A percentile compares a stretch with the other conserved stretches of the same genome.
phyloP scores from a whole-genome alignment of 1,139 yeast species.

The Yamadazyma atmosphaerica region DNA sequence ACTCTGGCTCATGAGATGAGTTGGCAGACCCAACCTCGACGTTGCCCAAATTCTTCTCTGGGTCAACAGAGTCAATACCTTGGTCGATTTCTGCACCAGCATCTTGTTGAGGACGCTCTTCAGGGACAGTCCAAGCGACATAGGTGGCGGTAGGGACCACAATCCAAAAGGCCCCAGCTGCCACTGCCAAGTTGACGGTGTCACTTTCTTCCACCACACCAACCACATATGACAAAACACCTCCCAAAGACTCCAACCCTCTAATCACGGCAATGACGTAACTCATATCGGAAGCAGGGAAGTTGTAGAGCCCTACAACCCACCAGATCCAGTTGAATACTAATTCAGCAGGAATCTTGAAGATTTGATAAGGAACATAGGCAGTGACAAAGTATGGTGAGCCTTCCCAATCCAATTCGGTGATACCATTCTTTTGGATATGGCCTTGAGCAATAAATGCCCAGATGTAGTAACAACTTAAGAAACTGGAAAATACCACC shows the following conservation, averaged over 20 bases:
- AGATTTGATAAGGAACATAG: constrained; percentile 20
- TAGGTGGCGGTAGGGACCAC: constrained; percentile 15
- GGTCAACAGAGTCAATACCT: not conserved
- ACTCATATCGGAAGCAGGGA: constrained; percentile 13
- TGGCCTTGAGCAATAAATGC: constrained; percentile 17
- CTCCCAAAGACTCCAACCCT: constrained; percentile 11
- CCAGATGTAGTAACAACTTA: constrained; percentile 18
- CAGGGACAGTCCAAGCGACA: constrained; percentile 8
- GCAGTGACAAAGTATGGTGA: constrained; percentile 15
- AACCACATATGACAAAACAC: constrained; percentile 19
- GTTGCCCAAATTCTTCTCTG: not conserved
- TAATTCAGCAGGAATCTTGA: constrained; percentile 19
- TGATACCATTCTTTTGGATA: constrained; percentile 12
- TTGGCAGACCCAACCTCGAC: constrained; percentile 2
- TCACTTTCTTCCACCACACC: constrained; percentile 18
- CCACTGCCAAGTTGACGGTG: constrained; percentile 19
- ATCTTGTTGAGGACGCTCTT: constrained; percentile 1
- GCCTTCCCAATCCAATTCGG: constrained; percentile 20
- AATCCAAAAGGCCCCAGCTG: constrained; percentile 20
- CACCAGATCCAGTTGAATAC: constrained; percentile 23
- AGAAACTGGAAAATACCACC: constrained; percentile 10
- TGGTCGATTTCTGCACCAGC: not conserved
- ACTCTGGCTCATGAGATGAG: not conserved
- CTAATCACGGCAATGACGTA: constrained; percentile 10
- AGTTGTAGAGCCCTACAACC: constrained; percentile 21